Evolutionary conservation across 1,284 basidiomycete genomes (phyloP).

Genomic region (Cystobasidium pallidum): DNA sequence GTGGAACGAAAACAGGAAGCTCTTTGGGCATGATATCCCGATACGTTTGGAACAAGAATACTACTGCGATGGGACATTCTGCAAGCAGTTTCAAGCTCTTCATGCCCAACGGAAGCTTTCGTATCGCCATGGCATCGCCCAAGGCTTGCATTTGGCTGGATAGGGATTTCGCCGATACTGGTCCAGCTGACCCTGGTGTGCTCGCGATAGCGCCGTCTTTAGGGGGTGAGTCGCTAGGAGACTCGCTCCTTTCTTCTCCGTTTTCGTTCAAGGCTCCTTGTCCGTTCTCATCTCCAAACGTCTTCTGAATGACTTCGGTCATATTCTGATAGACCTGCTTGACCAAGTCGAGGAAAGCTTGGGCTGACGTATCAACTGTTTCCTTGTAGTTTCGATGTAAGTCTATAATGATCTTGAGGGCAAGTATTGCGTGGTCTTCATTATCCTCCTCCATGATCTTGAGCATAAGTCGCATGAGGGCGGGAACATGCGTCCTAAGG

Average conservation of each 20-base stretch:
- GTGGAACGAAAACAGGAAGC: conserved; percentile 73
- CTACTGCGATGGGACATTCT: conserved; percentile 91
- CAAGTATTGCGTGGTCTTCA: conserved; percentile 90
- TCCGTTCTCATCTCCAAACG: conserved; percentile 62
- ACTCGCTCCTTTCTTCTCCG: conserved; percentile 46
- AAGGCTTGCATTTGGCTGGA: conserved; percentile 57
- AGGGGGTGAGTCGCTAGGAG: conserved; percentile 41
- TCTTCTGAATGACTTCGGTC: conserved; percentile 72
- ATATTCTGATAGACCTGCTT: conserved; percentile 78
- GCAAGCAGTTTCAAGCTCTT: conserved; percentile 93
- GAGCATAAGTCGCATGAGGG: conserved; percentile 74
- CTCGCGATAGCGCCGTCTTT: conserved; percentile 14
- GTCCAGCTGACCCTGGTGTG: conserved; percentile 34
- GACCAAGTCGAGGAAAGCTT: conserved; percentile 77
- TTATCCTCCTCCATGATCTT: conserved; percentile 86
- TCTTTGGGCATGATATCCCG: conserved; percentile 67
- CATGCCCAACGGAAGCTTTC: conserved; percentile 69
- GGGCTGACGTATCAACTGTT: conserved; percentile 71
- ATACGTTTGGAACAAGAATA: conserved; percentile 85
- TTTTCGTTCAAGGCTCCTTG: conserved; percentile 27
- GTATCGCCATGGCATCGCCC: conserved; percentile 64
- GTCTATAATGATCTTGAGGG: conserved; percentile 92
- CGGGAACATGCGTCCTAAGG: conserved; percentile 69
- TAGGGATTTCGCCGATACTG: conserved; percentile 38
- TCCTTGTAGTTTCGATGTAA: conserved; percentile 59